Evolutionary conservation across 495 filamentous ascomycete genomes (phyloP), one percentile per base, ranked within the genome.

Genomic region (Thozetella sp.): DNA sequence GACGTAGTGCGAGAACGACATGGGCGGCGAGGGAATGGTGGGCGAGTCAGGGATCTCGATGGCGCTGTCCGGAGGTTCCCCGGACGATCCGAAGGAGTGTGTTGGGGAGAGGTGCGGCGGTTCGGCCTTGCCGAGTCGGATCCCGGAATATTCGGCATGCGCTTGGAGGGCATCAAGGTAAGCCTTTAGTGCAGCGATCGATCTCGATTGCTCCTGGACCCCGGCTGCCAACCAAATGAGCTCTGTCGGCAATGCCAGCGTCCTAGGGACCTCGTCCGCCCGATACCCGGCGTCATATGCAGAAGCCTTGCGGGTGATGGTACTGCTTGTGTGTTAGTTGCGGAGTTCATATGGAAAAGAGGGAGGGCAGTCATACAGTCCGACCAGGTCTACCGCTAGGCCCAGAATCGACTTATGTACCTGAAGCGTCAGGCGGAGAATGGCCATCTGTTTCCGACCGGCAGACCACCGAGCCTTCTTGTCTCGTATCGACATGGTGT

Each of bases 1-100:
- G 11, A 51, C 17, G 3, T 56, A 22, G n/a, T 17, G 61, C 57
- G 43, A 62, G 55, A 4, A 68, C 59, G 24, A 60, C 56, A 2
- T 66, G 59, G 56, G 56, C 51, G 45, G 2, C 10, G 40, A 15
- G 17, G 37, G 43, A 17, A 48, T 55, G 3, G 22, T 6, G 11
- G 54, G 58, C 22, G 70, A 62, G 37, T 74, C 74, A 53, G 59
- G 60, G 40, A 78, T 55, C 34, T 77, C 77, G 30, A 80, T 76
- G 22, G 75, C 77, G 61, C 71, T 77, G 51, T 80, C 77, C 3
- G 77, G 75, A 13, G 68, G 66, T 23, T 75, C 68, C n/a, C 67
- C 72, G 22, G 70, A 51, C 13, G 70, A 73, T 19, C 20, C 17
- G 56, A 70, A 65, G 43, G 63, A 59, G 56, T 34, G 25, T 46